These are phyloP conservation scores for Entoloma clypeatum DNA, from an alignment of 1,284 basidiomycete genomes.

Conservation along the genomic window DNA sequence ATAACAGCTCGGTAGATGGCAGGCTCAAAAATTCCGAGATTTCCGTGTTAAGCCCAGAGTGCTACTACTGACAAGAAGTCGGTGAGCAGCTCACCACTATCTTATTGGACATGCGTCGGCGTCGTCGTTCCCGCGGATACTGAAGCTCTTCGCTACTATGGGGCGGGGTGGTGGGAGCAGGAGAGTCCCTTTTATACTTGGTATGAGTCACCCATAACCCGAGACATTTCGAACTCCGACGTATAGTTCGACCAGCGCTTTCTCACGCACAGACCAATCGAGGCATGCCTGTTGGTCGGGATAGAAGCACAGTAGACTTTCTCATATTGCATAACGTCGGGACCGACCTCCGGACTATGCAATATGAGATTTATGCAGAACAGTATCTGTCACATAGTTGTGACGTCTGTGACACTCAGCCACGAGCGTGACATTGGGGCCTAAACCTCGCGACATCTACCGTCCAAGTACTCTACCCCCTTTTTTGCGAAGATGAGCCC, in stretches of 20 bases:
- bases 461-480: constrained; percentile 1
- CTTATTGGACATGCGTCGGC: constrained; percentile 75
- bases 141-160: constrained; percentile 29
- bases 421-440: not conserved
- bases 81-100: constrained; percentile 84
- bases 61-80: constrained; percentile 52
- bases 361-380: constrained; percentile 4
- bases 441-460: not conserved
- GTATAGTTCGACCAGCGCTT: constrained; percentile 20
- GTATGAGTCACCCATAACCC: constrained; percentile 36
- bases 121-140: constrained; percentile 30
- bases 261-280: constrained; percentile 42
- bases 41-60: constrained; percentile 53
- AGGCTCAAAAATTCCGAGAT: constrained; percentile 67
- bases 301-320: constrained; percentile 2
- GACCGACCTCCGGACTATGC: constrained; percentile 1
- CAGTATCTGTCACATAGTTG: too few species aligned
- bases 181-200: constrained; percentile 45
- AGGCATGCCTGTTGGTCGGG: too few species aligned
- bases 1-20: constrained; percentile 90
- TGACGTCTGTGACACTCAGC: not conserved
- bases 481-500: constrained; percentile 23
- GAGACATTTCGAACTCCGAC: constrained; percentile 43
- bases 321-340: constrained; percentile 1
- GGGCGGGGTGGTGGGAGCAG: constrained; percentile 37